Percentiles rank a stretch among this genome's conserved stretches.
phyloP scores from a whole-genome alignment of 495 filamentous ascomycete species.

The Penicillium riverlandense region DNA sequence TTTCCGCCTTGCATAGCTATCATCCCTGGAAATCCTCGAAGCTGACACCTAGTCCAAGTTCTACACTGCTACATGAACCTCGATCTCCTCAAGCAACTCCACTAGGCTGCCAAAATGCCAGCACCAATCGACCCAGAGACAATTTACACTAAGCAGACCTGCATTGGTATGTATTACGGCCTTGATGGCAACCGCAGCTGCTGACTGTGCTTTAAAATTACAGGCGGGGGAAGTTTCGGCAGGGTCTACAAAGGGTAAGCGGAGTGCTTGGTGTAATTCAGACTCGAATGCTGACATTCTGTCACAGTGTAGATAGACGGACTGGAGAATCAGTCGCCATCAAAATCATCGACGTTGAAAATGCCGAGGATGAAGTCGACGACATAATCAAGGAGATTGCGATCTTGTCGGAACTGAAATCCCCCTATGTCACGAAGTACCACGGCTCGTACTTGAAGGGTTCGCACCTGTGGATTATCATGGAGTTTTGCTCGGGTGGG shows the following conservation, averaged over 20 bases:
- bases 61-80: conserved; percentile 3
- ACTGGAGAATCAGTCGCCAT: conserved; percentile 85
- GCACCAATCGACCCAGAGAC: conserved; percentile 67
- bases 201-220: not conserved
- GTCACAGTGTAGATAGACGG: conserved; percentile 66
- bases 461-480: conserved; percentile 94
- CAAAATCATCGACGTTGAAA: conserved; percentile 97
- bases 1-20: too few relatives aligned
- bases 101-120: conserved; percentile 25
- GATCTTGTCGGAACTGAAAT: conserved; percentile 89
- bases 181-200: not conserved
- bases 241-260: conserved; percentile 90
- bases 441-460: conserved; percentile 93
- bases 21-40: too few relatives aligned
- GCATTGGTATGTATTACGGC: conserved; percentile 62
- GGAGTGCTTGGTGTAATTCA: not conserved
- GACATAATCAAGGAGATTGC: conserved; percentile 98
- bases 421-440: conserved; percentile 93
- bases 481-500: conserved; percentile 91
- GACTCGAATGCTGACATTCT: too few relatives aligned
- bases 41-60: not conserved
- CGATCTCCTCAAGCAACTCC: not conserved
- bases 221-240: conserved; percentile 85
- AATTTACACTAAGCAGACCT: conserved; percentile 87
- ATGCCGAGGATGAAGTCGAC: conserved; percentile 95